Evolutionary conservation across 305 asterid genomes (phyloP).

Genomic region (Fraxinus dipetala): DNA sequence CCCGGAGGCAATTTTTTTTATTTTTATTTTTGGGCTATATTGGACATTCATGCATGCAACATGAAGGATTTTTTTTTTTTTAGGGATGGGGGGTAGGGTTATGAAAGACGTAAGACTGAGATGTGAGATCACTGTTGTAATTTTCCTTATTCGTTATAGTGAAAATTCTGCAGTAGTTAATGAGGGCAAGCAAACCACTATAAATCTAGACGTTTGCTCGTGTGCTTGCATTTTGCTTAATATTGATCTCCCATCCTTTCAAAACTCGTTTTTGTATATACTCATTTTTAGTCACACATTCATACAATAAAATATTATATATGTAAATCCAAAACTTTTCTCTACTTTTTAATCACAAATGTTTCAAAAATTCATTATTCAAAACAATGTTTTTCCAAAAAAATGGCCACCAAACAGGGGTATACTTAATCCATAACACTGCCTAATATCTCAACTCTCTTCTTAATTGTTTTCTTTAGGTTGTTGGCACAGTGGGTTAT

Average conservation of each 20-base stretch:
- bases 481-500: conserved; percentile 90
- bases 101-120: background rate
- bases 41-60: background rate
- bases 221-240: background rate
- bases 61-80: background rate
- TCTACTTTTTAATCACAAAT: too few species aligned
- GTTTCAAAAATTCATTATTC: too few species aligned
- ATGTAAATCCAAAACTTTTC: too few species aligned
- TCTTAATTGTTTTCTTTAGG: conserved; percentile 34
- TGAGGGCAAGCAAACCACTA: background rate
- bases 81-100: background rate
- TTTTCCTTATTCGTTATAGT: background rate
- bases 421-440: background rate
- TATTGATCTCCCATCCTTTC: too few species aligned
- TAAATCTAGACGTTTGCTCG: background rate
- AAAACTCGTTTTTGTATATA: too few species aligned
- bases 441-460: background rate
- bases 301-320: too few species aligned
- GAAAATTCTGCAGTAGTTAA: background rate
- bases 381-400: too few species aligned
- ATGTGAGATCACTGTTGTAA: background rate
- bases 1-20: background rate
- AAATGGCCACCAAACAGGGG: too few species aligned
- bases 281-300: too few species aligned
- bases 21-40: background rate